phyloP scores from a whole-genome alignment of 192 early-diverging fungal genomes.

The Entomortierella parvispora region DNA sequence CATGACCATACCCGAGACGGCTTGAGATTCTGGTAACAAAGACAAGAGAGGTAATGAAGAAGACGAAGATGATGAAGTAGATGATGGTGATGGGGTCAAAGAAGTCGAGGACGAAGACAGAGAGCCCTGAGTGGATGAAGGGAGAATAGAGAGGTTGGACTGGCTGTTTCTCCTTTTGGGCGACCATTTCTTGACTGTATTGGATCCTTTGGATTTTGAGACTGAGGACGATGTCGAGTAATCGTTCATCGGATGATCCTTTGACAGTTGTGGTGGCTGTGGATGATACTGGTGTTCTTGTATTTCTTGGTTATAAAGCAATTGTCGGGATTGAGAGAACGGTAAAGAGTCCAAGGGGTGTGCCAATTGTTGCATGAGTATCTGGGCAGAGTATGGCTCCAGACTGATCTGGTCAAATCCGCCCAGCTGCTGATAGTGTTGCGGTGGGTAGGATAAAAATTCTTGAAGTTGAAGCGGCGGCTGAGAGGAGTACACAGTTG shows the following conservation, averaged over 20 bases:
- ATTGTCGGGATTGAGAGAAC: too few relatives aligned
- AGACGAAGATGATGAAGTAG: neutral
- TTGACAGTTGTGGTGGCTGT: neutral
- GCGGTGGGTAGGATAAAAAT: too few relatives aligned
- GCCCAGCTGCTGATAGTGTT: too few relatives aligned
- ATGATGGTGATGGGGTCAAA: conserved; percentile 1
- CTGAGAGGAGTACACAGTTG: neutral
- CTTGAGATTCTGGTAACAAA: conserved; percentile 18
- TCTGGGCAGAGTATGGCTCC: too few relatives aligned
- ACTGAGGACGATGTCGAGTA: too few relatives aligned
- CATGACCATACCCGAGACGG: conserved; percentile 38
- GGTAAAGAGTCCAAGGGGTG: too few relatives aligned
- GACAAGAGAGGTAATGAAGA: neutral
- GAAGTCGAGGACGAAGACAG: neutral
- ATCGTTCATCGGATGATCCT: too few relatives aligned
- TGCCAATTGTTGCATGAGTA: too few relatives aligned
- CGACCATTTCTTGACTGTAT: neutral
- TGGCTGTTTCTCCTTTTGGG: conserved; percentile 7
- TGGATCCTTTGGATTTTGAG: neutral
- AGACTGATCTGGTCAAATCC: too few relatives aligned
- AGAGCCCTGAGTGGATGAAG: neutral
- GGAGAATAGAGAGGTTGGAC: neutral
- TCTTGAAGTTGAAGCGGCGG: too few relatives aligned
- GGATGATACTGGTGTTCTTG: conserved; percentile 9
- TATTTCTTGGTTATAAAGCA: neutral